Base-by-base conservation (phyloP, 176 grass and related monocot genomes). In the Musa beccarii region DNA sequence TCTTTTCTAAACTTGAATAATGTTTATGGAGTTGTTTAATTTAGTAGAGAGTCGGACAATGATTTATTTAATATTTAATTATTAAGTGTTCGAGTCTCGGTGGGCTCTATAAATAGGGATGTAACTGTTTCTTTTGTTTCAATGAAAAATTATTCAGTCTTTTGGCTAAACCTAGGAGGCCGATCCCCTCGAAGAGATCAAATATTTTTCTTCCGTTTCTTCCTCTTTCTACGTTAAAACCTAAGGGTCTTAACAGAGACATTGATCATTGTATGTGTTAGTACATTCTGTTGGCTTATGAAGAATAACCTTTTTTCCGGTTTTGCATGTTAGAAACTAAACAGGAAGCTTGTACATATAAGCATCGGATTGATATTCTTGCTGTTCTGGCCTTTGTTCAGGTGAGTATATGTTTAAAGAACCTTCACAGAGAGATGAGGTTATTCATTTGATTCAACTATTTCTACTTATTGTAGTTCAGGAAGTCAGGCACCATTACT, bases 341-440 rank as follows among this genome's bases (percentile, higher is more conserved):
- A 79, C 79, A 87, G 93, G 71, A 97, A 97, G 52, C 49, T 93
- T 66, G 90, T 97, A 51, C 93, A 97, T 73, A 84, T 90, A 66
- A 89, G 79, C 61, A 68, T 78, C 59, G 93, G 90, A 15, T 72
- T 97, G 49, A 68, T 80, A 34, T 90, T 84, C 63, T 83, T 93
- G 59, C 87, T 97, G 0, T 90, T 81, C 74, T 97, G 90, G 85
- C 93, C 93, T 76, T 15, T 85, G 8, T 97, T 97, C 84, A 97
- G 93, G 93, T 92, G 85, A 66, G 67, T 34, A 49, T 14, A 43
- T 43, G 21, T 76, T 12, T 10, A 20, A 63, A 62, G 3, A 20
- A 68, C 14, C 13, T 20, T 2, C 54, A 26, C 28, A 15, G 19
- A 64, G 5, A 20, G 14, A 56, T 23, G 11, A 11, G 8, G 8